Percentiles rank a stretch among this genome's conserved stretches.
phyloP scores from a whole-genome alignment of 495 filamentous ascomycete genomes.

The Trichoderma reesei region DNA sequence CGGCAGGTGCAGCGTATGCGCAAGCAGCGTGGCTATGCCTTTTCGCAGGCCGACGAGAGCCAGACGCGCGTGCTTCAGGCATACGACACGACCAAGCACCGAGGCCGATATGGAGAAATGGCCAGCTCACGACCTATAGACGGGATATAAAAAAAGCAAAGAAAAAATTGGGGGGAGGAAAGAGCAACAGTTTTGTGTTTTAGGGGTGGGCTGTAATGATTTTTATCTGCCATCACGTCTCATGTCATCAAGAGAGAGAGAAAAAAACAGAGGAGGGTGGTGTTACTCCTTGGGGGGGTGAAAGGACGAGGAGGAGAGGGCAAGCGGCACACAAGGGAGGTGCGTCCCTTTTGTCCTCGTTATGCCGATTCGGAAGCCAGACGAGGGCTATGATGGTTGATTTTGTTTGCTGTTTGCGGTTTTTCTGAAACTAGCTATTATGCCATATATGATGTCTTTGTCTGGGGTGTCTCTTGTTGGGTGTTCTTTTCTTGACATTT shows the following conservation, averaged over 20 bases:
- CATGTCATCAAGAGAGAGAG: neutral
- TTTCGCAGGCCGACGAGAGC: constrained; percentile 93
- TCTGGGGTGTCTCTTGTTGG: neutral
- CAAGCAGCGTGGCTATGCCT: constrained; percentile 96
- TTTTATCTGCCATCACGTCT: neutral
- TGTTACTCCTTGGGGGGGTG: neutral
- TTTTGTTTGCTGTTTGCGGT: neutral
- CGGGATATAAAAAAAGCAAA: neutral
- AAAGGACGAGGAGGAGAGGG: neutral
- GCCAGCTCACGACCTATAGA: constrained; percentile 40
- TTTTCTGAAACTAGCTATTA: neutral
- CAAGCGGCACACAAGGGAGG: neutral
- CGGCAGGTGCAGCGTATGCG: constrained; percentile 98
- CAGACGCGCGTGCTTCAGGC: constrained; percentile 89
- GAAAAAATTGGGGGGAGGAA: neutral
- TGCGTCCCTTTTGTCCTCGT: too few species aligned
- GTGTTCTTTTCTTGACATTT: neutral
- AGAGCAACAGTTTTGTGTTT: neutral
- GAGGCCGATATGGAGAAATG: constrained; percentile 96
- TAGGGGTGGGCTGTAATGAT: neutral
- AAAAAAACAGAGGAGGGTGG: neutral
- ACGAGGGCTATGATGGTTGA: neutral
- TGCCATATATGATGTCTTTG: neutral
- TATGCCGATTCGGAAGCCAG: neutral
- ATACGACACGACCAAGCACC: constrained; percentile 89